phyloP scores from a whole-genome alignment of 805 yeast genomes.

The Saccharomycopsis lassenensis region DNA sequence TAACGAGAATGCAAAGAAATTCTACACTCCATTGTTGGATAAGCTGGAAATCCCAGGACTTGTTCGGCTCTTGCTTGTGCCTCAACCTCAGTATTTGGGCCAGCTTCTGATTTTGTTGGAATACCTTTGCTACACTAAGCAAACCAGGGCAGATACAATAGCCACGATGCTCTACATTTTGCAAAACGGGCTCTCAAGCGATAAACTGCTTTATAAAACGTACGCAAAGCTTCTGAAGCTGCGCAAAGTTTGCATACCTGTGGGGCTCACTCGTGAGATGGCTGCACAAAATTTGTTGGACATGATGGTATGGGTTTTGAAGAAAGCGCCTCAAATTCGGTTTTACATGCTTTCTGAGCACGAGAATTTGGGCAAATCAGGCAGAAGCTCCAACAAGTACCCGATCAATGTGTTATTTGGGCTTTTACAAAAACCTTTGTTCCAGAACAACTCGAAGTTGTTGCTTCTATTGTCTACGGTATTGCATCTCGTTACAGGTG shows the following conservation, averaged over 20 bases:
- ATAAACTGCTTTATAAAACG: too few species aligned
- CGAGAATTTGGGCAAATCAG: too few species aligned
- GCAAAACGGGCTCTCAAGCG: too few species aligned
- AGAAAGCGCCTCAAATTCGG: too few species aligned
- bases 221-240: too few species aligned
- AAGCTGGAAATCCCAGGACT: constrained; percentile 65
- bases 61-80: constrained; percentile 58
- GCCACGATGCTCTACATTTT: constrained; percentile 56
- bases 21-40: constrained; percentile 61
- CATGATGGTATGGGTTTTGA: too few species aligned
- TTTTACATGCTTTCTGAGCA: constrained; percentile 77
- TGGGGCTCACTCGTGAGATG: too few species aligned
- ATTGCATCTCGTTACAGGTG: constrained; percentile 66
- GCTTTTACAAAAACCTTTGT: constrained; percentile 50
- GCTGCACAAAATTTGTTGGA: too few species aligned
- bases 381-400: constrained; percentile 37
- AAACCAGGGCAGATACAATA: constrained; percentile 65
- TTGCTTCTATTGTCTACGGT: constrained; percentile 70
- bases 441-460: constrained; percentile 60
- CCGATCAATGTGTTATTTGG: constrained; percentile 64
- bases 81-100: constrained; percentile 40
- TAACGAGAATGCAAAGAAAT: constrained; percentile 30
- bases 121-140: constrained; percentile 64
- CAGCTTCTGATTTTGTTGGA: constrained; percentile 54
- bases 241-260: too few species aligned